Evolutionary conservation across 2,329 filamentous ascomycete species (phyloP).

Genomic region (Trichoderma endophyticum): DNA sequence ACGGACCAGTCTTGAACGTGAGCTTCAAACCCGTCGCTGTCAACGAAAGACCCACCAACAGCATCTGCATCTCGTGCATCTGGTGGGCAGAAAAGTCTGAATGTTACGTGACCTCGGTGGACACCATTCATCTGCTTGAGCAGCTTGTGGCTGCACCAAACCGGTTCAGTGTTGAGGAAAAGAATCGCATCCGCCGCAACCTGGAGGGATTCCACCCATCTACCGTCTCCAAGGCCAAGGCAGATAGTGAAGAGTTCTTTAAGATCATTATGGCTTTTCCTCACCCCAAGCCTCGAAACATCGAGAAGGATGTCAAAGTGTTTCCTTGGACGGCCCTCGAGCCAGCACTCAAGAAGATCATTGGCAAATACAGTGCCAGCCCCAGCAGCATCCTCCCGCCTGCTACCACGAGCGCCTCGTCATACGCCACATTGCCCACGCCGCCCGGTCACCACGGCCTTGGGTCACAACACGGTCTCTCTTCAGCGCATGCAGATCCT

Average conservation of each 20-base stretch:
- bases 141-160: conserved; percentile 72
- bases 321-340: conserved; percentile 93
- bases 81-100: conserved; percentile 91
- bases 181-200: conserved; percentile 95
- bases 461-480: conserved; percentile 29
- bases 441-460: conserved; percentile 40
- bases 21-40: conserved; percentile 75
- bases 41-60: conserved; percentile 76
- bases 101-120: conserved; percentile 92
- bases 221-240: conserved; percentile 89
- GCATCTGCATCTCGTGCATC: conserved; percentile 96
- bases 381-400: conserved; percentile 39
- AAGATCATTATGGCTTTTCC: conserved; percentile 98
- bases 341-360: conserved; percentile 92
- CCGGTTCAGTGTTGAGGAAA: conserved; percentile 93
- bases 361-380: conserved; percentile 81
- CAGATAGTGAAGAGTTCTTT: conserved; percentile 95
- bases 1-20: conserved; percentile 75
- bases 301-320: conserved; percentile 98
- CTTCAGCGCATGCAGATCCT: conserved; percentile 31
- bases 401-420: conserved; percentile 37
- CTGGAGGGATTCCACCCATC: conserved; percentile 89
- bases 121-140: conserved; percentile 93
- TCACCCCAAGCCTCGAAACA: conserved; percentile 91
- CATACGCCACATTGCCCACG: conserved; percentile 47